Conservation (phyloP, 352 stramenopile species). For the Phytophthora tentaculata region DNA sequence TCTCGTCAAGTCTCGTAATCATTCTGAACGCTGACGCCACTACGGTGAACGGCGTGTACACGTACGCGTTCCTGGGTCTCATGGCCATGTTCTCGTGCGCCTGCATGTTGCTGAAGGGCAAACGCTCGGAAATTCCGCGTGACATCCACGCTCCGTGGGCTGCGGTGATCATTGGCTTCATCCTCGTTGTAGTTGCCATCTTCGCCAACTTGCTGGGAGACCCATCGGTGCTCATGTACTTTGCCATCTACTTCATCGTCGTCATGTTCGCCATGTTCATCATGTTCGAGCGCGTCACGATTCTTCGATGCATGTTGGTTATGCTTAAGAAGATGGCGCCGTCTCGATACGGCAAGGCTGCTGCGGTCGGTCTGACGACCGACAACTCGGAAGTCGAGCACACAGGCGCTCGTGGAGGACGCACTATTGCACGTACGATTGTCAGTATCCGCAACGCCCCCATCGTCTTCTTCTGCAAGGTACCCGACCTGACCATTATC, state of each 20-base stretch:
- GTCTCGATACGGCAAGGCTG: slow-evolving; percentile 34
- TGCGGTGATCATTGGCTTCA: slow-evolving; percentile 38
- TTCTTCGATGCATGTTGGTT: slow-evolving; percentile 43
- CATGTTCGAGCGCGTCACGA: slow-evolving; percentile 61
- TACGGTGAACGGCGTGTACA: slow-evolving; percentile 84
- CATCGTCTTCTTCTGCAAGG: slow-evolving; percentile 91
- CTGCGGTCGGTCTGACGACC: slow-evolving; percentile 15
- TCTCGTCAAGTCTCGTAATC: slow-evolving; percentile 71
- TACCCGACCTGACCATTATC: slow-evolving; percentile 81
- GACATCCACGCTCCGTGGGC: slow-evolving; percentile 67
- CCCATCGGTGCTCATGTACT: slow-evolving; percentile 55
- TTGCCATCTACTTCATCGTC: slow-evolving; percentile 62
- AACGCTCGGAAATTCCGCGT: slow-evolving; percentile 74
- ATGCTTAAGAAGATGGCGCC: slow-evolving; percentile 45
- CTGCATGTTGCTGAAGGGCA: slow-evolving; percentile 87
- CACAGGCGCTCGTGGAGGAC: slow-evolving; percentile 51
- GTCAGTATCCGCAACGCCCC: slow-evolving; percentile 56
- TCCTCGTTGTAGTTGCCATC: slow-evolving; percentile 54
- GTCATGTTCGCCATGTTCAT: slow-evolving; percentile 50
- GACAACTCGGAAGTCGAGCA: slow-evolving; percentile 25
- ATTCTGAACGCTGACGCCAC: slow-evolving; percentile 75
- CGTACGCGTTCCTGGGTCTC: slow-evolving; percentile 84
- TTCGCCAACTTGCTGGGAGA: slow-evolving; percentile 58
- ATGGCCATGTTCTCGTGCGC: slow-evolving; percentile 86
- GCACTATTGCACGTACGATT: slow-evolving; percentile 54